Conservation (phyloP, 305 asterid genomes). For the Nicotiana rustica region DNA sequence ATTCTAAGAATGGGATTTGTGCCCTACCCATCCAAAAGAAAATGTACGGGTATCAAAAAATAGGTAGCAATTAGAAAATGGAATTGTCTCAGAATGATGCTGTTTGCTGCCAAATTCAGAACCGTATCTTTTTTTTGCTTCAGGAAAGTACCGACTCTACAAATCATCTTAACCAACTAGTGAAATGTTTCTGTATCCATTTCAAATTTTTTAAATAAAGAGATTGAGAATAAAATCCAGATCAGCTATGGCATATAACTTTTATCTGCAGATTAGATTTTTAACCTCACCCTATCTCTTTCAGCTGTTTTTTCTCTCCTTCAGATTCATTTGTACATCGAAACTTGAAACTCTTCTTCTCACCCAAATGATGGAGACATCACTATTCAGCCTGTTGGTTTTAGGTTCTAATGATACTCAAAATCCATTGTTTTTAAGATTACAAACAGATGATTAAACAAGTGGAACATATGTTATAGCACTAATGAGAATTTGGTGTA, state of each 20-base stretch:
- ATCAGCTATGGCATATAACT: not conserved
- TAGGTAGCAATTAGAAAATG: not conserved
- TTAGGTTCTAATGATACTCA: not conserved
- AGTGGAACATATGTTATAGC: not conserved
- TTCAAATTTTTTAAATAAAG: not conserved
- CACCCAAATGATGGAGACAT: not conserved
- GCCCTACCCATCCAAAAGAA: not conserved
- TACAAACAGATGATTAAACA: not conserved
- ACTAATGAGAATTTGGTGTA: not conserved
- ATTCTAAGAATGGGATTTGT: not conserved
- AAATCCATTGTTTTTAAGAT: not conserved
- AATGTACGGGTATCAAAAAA: not conserved
- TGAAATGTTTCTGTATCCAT: not conserved
- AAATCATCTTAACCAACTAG: not conserved
- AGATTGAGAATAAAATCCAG: not conserved
- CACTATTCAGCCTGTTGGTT: not conserved
- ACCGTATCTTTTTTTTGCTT: not conserved
- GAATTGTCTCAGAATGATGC: not conserved
- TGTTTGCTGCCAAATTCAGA: not conserved
- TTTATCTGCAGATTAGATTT: not conserved
- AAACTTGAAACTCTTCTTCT: not conserved
- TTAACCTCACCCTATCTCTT: not conserved
- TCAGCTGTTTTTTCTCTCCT: not conserved
- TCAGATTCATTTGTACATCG: not conserved
- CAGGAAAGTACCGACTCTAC: not conserved